phyloP scores from a whole-genome alignment of 2,329 filamentous ascomycete genomes.

The Fusarium drepaniforme region DNA sequence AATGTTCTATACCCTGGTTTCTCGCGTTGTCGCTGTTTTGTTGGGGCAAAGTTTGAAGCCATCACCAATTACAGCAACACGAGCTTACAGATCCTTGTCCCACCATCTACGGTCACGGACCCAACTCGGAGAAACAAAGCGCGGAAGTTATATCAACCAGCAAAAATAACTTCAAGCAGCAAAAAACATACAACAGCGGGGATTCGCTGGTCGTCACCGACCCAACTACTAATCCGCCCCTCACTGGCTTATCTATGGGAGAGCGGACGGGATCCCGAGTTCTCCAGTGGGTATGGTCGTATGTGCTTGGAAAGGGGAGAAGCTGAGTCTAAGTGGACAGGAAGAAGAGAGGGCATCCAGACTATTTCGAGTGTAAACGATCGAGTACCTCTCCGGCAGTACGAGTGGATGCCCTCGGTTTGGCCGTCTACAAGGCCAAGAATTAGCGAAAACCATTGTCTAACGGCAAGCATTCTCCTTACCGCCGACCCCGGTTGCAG shows the following conservation, averaged over 20 bases:
- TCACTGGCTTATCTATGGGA: constrained; percentile 1
- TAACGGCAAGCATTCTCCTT: neutral
- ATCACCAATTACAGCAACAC: neutral
- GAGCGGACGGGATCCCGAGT: constrained; percentile 3
- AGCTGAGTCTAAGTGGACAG: neutral
- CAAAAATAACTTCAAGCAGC: neutral
- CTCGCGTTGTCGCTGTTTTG: constrained; percentile 26
- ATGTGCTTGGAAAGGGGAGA: neutral
- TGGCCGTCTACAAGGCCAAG: neutral
- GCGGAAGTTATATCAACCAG: neutral
- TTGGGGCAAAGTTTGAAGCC: constrained; percentile 15
- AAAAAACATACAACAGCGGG: constrained; percentile 1
- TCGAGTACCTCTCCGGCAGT: neutral
- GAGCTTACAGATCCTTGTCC: neutral
- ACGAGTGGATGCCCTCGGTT: neutral
- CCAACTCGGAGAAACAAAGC: neutral
- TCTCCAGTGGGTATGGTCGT: constrained; percentile 3
- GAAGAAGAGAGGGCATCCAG: neutral
- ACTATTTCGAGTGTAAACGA: neutral
- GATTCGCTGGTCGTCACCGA: constrained; percentile 1
- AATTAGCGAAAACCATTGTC: neutral
- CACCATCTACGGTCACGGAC: neutral
- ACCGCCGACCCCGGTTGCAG: neutral
- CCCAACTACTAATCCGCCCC: constrained; percentile 1
- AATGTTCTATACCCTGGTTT: constrained; percentile 18